Conservation (phyloP, 2,329 filamentous ascomycete species). For the Aspergillus eucalypticola region DNA sequence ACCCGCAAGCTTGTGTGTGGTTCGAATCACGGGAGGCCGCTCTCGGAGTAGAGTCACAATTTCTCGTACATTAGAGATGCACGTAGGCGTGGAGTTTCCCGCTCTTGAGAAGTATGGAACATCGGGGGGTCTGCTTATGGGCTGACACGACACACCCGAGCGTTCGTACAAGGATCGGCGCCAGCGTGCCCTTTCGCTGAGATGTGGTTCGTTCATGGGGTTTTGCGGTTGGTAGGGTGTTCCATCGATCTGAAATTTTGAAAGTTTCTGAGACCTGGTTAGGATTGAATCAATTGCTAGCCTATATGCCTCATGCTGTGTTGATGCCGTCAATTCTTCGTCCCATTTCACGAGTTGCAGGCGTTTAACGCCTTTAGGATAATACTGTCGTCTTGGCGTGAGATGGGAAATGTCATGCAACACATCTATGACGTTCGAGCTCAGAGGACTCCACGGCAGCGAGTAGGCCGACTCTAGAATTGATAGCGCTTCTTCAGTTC, state of each 20-base stretch:
- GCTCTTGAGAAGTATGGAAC: slow-evolving; percentile 9
- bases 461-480: slow-evolving; percentile 53
- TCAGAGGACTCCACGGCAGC: slow-evolving; percentile 51
- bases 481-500: slow-evolving; percentile 60
- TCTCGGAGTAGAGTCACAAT: slow-evolving; percentile 24
- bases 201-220: neutral
- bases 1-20: slow-evolving; percentile 24
- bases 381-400: slow-evolving; percentile 44
- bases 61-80: slow-evolving; percentile 25
- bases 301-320: slow-evolving; percentile 43
- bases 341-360: slow-evolving; percentile 52
- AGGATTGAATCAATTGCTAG: slow-evolving; percentile 16
- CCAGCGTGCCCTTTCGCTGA: slow-evolving; percentile 19
- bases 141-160: neutral
- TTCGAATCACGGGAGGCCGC: slow-evolving; percentile 25
- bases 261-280: slow-evolving; percentile 9
- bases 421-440: neutral
- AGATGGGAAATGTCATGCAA: slow-evolving; percentile 35
- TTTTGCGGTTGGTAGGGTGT: neutral
- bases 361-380: slow-evolving; percentile 42
- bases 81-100: neutral
- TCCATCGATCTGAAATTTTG: slow-evolving; percentile 1
- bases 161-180: slow-evolving; percentile 46
- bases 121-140: slow-evolving; percentile 2
- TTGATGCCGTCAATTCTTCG: slow-evolving; percentile 35